Evolutionary conservation across 2,329 filamentous ascomycete genomes (phyloP).

Genomic region (Myotisia sp.): DNA sequence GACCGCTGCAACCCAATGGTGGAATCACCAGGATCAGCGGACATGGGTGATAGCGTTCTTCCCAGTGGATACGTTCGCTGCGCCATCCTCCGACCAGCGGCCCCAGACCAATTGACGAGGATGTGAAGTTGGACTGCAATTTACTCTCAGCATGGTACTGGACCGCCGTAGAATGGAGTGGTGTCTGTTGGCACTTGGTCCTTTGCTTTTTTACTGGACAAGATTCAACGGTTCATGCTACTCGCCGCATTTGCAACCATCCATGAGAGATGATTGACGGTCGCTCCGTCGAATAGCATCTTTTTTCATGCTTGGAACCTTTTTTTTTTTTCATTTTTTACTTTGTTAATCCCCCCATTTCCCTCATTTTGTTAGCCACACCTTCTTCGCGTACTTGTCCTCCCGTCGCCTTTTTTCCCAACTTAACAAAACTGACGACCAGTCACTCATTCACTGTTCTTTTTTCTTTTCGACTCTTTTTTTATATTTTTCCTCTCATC

Average conservation of each 20-base stretch:
- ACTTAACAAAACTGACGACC: constrained; percentile 4
- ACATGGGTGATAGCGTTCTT: constrained; percentile 1
- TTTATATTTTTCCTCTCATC: constrained; percentile 10
- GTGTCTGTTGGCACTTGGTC: background rate
- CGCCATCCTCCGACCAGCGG: constrained; percentile 6
- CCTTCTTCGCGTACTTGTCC: background rate
- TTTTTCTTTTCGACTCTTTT: constrained; percentile 10
- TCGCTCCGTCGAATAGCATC: background rate
- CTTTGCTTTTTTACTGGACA: background rate
- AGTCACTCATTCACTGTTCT: constrained; percentile 10
- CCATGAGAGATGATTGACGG: constrained; percentile 1
- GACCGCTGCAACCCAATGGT: constrained; percentile 4
- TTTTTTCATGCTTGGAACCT: constrained; percentile 11
- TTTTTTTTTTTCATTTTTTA: constrained; percentile 12
- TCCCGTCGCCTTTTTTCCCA: constrained; percentile 2
- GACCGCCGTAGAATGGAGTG: background rate
- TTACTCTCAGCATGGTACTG: constrained; percentile 4
- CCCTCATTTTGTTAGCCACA: constrained; percentile 9
- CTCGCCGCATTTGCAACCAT: constrained; percentile 4
- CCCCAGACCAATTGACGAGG: constrained; percentile 6
- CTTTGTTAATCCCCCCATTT: constrained; percentile 9
- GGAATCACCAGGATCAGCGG: background rate
- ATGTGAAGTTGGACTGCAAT: constrained; percentile 4
- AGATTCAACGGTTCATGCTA: constrained; percentile 6
- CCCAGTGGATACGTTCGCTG: constrained; percentile 3